Base-by-base conservation (phyloP, 192 early-diverging fungal genomes). In the Gonapodya prolifera region DNA sequence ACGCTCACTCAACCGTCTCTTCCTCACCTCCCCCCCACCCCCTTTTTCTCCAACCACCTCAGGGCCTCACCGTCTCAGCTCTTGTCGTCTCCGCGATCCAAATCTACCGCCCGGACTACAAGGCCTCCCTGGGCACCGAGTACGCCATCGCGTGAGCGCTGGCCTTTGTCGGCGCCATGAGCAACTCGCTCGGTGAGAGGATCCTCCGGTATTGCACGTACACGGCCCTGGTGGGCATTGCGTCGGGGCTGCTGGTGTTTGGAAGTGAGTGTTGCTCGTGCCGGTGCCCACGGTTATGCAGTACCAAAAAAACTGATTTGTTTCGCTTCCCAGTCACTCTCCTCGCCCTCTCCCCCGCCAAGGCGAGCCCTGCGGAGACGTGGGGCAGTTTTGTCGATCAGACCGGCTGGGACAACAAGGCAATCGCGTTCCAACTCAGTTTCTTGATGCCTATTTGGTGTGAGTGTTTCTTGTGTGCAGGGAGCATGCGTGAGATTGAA, bases 381-480 rank as follows among this genome's bases (percentile, higher is more conserved):
- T 61, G 45, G 45, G 45, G 45, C 45, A 61, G 45, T 61, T 61
- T 73, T 18, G 71, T 73, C 8, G 71, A 73, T 32, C 71, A 30
- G 28, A 73, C 71, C 8, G 71, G 71, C 16, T 73, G 71, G 71
- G 32, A 73, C 31, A 73, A 73, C 71, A 73, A 30, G 31, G 71
- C 28, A 2, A 32, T 73, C 28, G 71, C 71, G 8, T 73, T 73
- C 71, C 18, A 30, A 29, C 18, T 73, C 71, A 32, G 71, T 8
- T 73, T 73, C 31, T 32, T 73, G 71, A 18, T 61, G 45, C 45
- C 45, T 23, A 61, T 61, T 61, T 61, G 45, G 45, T 61, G 45
- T 61, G 45, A 61, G 45, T 61, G 8, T 16, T 61, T n/a, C n/a
- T n/a, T n/a, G n/a, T n/a, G n/a, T 61, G 45, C 45, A 61, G 23